Evolutionary conservation across 768 basidiomycete species (phyloP).

Genomic region (Pulveroboletus sp.): DNA sequence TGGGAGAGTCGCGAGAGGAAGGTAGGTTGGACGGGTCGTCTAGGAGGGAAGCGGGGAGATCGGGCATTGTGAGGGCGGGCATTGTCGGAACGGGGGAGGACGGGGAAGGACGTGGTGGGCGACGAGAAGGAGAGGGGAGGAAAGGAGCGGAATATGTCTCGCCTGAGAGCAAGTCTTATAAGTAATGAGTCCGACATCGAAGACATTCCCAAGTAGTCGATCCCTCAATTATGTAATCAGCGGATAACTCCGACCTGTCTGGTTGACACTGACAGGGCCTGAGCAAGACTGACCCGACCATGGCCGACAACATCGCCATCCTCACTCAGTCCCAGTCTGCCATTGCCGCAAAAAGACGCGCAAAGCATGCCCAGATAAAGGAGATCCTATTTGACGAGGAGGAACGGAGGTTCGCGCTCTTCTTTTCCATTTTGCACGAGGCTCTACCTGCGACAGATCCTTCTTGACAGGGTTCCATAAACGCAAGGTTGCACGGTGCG

Average conservation of each 20-base stretch:
- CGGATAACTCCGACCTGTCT: conserved; percentile 16
- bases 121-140: conserved; percentile 2
- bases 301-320: conserved; percentile 37
- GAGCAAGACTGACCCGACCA: conserved; percentile 5
- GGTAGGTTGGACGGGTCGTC: conserved; percentile 2
- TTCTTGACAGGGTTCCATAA: conserved; percentile 94
- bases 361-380: conserved; percentile 63
- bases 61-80: conserved; percentile 28
- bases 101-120: neutral
- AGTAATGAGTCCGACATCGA: conserved; percentile 21
- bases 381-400: conserved; percentile 85
- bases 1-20: conserved; percentile 3
- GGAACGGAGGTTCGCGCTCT: conserved; percentile 56
- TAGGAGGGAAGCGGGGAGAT: neutral
- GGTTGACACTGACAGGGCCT: neutral
- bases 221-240: conserved; percentile 23
- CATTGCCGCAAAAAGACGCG: conserved; percentile 63
- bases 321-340: conserved; percentile 63
- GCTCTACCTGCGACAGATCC: conserved; percentile 46
- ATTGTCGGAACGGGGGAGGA: conserved; percentile 9
- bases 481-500: conserved; percentile 80
- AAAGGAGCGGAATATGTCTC: conserved; percentile 27
- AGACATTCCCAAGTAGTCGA: conserved; percentile 27
- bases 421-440: conserved; percentile 16
- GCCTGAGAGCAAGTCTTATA: conserved; percentile 34